These are phyloP conservation scores for Mariannaea elegans DNA, from an alignment of 2,329 filamentous ascomycete species.

Conservation along the genomic window DNA sequence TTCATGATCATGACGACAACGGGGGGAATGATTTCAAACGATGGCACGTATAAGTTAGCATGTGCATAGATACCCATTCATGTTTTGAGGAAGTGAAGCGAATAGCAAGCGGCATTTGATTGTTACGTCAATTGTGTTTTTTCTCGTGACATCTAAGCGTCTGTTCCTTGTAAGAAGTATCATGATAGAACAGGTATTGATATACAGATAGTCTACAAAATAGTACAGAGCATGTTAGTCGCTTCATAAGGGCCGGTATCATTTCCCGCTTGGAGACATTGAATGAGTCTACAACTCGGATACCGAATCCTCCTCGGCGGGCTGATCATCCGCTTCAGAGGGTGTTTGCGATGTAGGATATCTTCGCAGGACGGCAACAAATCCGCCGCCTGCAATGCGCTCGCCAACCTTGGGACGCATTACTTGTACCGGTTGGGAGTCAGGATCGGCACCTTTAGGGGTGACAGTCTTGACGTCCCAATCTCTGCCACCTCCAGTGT, in stretches of 20 bases:
- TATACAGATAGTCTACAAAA: neutral
- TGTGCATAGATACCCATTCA: slow-evolving; percentile 46
- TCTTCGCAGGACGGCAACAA: slow-evolving; percentile 50
- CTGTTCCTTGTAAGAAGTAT: neutral
- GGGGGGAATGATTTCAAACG: slow-evolving; percentile 33
- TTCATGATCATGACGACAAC: slow-evolving; percentile 39
- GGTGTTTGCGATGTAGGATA: slow-evolving; percentile 36
- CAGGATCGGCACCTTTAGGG: slow-evolving; percentile 37
- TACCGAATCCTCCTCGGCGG: slow-evolving; percentile 9
- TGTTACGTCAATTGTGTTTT: slow-evolving; percentile 26
- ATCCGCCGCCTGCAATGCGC: slow-evolving; percentile 51
- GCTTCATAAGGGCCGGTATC: neutral
- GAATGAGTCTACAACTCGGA: slow-evolving; percentile 11
- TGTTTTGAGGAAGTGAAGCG: slow-evolving; percentile 39
- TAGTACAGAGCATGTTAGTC: neutral
- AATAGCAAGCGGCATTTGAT: slow-evolving; percentile 43
- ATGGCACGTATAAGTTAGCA: slow-evolving; percentile 31
- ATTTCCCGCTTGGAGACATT: neutral
- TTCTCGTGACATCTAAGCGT: neutral
- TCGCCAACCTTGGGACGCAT: slow-evolving; percentile 55
- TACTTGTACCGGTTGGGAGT: slow-evolving; percentile 45
- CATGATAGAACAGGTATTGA: neutral
- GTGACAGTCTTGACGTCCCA: slow-evolving; percentile 69
- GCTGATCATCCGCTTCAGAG: slow-evolving; percentile 9
- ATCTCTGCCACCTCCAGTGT: slow-evolving; percentile 61